Conservation (phyloP, 768 basidiomycete genomes). For the Boletus huronensis region DNA sequence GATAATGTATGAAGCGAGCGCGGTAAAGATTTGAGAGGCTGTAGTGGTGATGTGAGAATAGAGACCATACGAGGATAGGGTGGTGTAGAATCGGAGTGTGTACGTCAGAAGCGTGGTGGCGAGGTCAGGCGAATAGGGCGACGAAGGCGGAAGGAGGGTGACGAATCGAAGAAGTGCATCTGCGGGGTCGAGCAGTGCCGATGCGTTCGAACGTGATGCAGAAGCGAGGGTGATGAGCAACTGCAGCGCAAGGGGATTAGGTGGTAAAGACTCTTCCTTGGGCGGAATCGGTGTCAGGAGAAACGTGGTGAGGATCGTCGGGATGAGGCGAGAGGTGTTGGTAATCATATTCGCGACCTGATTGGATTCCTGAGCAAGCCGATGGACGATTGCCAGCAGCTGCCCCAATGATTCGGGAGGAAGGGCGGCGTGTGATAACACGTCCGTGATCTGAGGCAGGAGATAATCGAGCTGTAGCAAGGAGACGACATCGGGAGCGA, state of each 20-base stretch:
- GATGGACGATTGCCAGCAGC: slow-evolving; percentile 55
- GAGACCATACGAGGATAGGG: slow-evolving; percentile 75
- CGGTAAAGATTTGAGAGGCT: slow-evolving; percentile 52
- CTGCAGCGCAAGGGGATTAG: slow-evolving; percentile 49
- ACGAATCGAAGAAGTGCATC: slow-evolving; percentile 75
- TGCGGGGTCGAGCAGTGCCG: slow-evolving; percentile 48
- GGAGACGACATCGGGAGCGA: slow-evolving; percentile 18
- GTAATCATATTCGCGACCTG: slow-evolving; percentile 49
- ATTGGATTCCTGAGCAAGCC: slow-evolving; percentile 60
- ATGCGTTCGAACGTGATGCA: slow-evolving; percentile 69
- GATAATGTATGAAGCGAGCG: slow-evolving; percentile 46
- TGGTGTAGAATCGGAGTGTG: slow-evolving; percentile 61
- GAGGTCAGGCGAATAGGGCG: slow-evolving; percentile 34
- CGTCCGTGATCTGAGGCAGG: slow-evolving; percentile 48
- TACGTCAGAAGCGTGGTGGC: slow-evolving; percentile 47
- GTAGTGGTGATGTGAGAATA: slow-evolving; percentile 64
- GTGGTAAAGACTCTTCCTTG: slow-evolving; percentile 30
- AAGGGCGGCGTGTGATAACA: slow-evolving; percentile 39
- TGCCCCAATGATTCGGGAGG: slow-evolving; percentile 50
- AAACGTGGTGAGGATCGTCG: slow-evolving; percentile 52
- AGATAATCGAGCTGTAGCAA: slow-evolving; percentile 37
- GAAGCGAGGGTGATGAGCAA: slow-evolving; percentile 54
- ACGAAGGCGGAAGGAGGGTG: slow-evolving; percentile 47
- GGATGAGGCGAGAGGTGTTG: slow-evolving; percentile 48
- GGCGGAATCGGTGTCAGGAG: slow-evolving; percentile 51